phyloP scores from a whole-genome alignment of 2,329 filamentous ascomycete genomes.

The Tolypocladium ophioglossoides region DNA sequence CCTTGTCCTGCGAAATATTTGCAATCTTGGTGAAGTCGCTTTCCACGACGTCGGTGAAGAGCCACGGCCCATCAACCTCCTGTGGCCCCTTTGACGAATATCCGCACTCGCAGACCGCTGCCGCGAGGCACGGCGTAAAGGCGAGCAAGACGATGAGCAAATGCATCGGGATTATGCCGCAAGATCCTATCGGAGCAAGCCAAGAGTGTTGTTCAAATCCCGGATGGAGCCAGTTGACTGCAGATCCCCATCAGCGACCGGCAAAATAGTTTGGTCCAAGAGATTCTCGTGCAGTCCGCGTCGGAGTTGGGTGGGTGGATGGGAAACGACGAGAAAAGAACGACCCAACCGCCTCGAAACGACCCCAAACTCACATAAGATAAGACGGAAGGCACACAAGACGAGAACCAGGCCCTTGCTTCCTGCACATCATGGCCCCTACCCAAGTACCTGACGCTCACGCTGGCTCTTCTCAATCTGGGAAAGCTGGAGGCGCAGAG shows the following conservation, averaged over 20 bases:
- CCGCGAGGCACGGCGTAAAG: constrained; percentile 7
- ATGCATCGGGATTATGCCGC: neutral
- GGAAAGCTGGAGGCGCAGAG: too few relatives aligned
- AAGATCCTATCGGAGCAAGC: neutral
- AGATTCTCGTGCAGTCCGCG: neutral
- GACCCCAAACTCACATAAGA: neutral
- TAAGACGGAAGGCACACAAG: neutral
- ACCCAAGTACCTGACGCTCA: neutral
- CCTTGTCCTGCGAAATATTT: constrained; percentile 36
- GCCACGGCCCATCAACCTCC: constrained; percentile 22
- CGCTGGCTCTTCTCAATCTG: too few relatives aligned
- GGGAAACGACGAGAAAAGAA: neutral
- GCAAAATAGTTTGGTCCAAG: neutral
- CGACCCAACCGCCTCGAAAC: neutral
- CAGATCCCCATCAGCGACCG: neutral
- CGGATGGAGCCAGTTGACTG: neutral
- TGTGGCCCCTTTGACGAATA: constrained; percentile 44
- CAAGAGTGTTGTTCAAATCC: neutral
- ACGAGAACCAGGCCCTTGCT: neutral
- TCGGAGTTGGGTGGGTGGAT: neutral
- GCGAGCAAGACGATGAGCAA: constrained; percentile 2
- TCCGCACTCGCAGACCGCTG: constrained; percentile 58
- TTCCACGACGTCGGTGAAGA: constrained; percentile 62
- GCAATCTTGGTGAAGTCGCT: constrained; percentile 56
- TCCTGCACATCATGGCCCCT: neutral